phyloP scores from a whole-genome alignment of 257 asterid genomes.

The Plectranthus barbatus region DNA sequence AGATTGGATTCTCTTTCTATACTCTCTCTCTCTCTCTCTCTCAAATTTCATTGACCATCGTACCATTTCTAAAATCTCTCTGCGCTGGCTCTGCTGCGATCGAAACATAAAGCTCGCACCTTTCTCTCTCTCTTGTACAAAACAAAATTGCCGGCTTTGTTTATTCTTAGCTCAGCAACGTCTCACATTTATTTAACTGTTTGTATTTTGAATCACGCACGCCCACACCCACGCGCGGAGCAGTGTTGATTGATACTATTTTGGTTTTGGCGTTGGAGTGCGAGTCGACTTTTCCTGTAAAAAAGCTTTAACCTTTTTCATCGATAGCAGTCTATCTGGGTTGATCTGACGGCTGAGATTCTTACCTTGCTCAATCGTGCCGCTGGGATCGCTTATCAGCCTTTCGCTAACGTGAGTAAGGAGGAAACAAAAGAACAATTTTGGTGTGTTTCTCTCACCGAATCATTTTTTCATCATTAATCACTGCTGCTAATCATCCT shows the following conservation, averaged over 20 bases:
- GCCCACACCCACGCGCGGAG: neutral
- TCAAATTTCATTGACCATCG: conserved; percentile 21
- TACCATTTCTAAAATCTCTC: conserved; percentile 1
- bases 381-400: conserved; percentile 22
- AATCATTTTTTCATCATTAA: conserved; percentile 21
- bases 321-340: conserved; percentile 15
- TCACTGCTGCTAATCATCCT: conserved; percentile 12
- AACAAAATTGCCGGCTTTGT: neutral
- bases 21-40: conserved; percentile 3
- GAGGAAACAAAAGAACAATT: neutral
- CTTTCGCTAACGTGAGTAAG: conserved; percentile 19
- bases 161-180: neutral
- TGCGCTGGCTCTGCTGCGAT: conserved; percentile 19
- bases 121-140: neutral
- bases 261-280: neutral
- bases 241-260: neutral
- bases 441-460: conserved; percentile 6
- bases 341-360: conserved; percentile 29
- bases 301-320: conserved; percentile 13
- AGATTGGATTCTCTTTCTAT: conserved; percentile 3
- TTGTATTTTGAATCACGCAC: neutral
- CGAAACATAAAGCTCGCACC: conserved; percentile 14
- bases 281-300: conserved; percentile 5
- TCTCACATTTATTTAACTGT: neutral
- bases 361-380: conserved; percentile 14